These are phyloP conservation scores for Syncephalastrum contaminatum DNA, from an alignment of 371 early-diverging fungal species.

Conservation along the genomic window DNA sequence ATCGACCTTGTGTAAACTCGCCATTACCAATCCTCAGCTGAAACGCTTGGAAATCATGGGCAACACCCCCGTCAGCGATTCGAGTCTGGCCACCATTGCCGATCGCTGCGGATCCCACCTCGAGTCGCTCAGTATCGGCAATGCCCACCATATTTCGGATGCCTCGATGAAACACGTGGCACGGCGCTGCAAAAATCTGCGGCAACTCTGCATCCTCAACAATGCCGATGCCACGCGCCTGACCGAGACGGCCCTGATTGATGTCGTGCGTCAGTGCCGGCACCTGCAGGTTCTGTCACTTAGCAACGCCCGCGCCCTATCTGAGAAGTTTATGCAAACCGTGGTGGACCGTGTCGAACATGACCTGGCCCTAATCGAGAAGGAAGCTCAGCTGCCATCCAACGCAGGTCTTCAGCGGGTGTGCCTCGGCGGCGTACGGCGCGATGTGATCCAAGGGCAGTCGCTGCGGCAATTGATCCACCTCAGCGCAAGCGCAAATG, in stretches of 20 bases:
- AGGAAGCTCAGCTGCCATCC: conserved; percentile 1
- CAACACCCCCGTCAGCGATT: conserved; percentile 39
- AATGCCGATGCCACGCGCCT: conserved; percentile 34
- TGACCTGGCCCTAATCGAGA: conserved; percentile 20
- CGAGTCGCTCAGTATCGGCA: conserved; percentile 40
- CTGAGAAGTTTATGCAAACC: conserved; percentile 30
- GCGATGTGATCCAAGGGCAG: conserved; percentile 29
- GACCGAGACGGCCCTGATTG: conserved; percentile 33
- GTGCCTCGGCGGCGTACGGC: conserved; percentile 36
- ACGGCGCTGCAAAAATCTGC: conserved; percentile 26
- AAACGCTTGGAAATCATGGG: conserved; percentile 40
- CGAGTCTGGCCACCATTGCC: conserved; percentile 33
- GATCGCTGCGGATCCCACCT: conserved; percentile 34
- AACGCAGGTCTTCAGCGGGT: conserved; percentile 28
- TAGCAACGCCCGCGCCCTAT: conserved; percentile 42
- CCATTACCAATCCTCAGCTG: conserved; percentile 42
- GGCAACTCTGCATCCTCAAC: conserved; percentile 36
- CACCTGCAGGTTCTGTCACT: conserved; percentile 29
- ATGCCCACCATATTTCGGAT: conserved; percentile 39
- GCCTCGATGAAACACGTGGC: conserved; percentile 34
- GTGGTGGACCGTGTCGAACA: conserved; percentile 32
- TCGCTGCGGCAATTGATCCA: conserved; percentile 24
- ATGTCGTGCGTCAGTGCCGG: conserved; percentile 30
- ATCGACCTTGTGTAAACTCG: conserved; percentile 44
- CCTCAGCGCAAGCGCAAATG: conserved; percentile 31